These are phyloP conservation scores for Ceratopteris richardii DNA, from an alignment of 75 land plant genomes.

Conservation along the genomic window DNA sequence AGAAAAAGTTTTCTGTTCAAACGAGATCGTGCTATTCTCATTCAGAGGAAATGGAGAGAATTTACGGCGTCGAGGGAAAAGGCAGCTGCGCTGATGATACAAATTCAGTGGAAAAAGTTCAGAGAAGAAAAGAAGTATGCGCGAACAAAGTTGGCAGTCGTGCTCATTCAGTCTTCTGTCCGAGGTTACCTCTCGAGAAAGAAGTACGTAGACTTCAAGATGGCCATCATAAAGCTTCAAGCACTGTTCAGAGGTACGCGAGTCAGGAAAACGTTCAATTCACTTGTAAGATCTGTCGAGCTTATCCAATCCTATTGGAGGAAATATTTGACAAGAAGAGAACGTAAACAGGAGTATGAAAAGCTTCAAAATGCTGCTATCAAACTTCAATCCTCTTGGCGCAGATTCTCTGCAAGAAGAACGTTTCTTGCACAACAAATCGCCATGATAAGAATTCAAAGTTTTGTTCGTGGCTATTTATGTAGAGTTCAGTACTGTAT, in stretches of 20 bases:
- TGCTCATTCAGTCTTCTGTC: slow-evolving; percentile 14
- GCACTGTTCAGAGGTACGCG: slow-evolving; percentile 10
- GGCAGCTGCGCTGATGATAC: slow-evolving; percentile 28
- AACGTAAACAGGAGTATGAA: background rate
- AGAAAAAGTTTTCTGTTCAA: slow-evolving; percentile 17
- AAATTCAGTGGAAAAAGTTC: slow-evolving; percentile 35
- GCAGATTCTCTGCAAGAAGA: slow-evolving; percentile 6
- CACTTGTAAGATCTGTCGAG: background rate
- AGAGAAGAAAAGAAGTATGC: slow-evolving; percentile 19
- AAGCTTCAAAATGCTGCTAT: slow-evolving; percentile 1
- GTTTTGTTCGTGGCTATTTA: background rate
- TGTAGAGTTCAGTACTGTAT: background rate
- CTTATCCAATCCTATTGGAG: slow-evolving; percentile 15
- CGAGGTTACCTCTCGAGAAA: slow-evolving; percentile 3
- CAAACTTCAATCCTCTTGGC: slow-evolving; percentile 15
- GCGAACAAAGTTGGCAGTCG: slow-evolving; percentile 17
- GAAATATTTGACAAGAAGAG: slow-evolving; percentile 2
- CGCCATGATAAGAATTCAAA: slow-evolving; percentile 4
- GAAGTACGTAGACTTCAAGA: background rate
- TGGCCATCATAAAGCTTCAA: slow-evolving; percentile 6
- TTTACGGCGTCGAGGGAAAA: background rate
- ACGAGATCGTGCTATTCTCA: slow-evolving; percentile 23
- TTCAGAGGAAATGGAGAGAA: slow-evolving; percentile 21
- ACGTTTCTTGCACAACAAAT: background rate
- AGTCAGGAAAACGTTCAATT: background rate